Evolutionary conservation across 2,329 filamentous ascomycete species (phyloP), one percentile per base, ranked within the genome.

Genomic region (Fusarium vanettenii): DNA sequence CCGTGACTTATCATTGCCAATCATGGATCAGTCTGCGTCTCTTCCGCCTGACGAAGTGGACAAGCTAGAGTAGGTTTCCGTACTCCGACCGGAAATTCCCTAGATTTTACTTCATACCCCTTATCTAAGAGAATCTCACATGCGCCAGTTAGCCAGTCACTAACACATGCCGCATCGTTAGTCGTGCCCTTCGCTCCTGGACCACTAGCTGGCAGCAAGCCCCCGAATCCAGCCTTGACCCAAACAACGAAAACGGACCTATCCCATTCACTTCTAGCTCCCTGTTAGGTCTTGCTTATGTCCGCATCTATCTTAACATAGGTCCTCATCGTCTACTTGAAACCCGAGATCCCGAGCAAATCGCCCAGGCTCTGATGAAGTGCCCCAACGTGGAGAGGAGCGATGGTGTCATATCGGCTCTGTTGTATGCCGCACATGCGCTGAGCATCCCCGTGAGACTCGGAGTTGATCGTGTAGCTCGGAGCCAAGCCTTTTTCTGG

Each of bases 401-500:
- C 25, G 85, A 88, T 48, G 85, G 86, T 1, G 79, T 87, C 4
- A 83, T 87, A 5, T 83, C 85, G 0, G 88, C 89, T 0, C 81
- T 89, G 1, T 80, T 90, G 0, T 89, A 90, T 70, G 85, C 87
- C 1, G 86, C 87, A 0, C 88, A 90, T 55, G 87, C 87, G 9
- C 81, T 90, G 0, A 89, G 88, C 57, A 89, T 89, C 0, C 89
- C 89, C 0, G 88, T 90, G 6, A 81, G 88, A 25, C 76, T 90
- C 0, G 89, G 89, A 0, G 86, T 90, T 18, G 87, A 89, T 61
- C 85, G 86, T 16, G 88, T 90, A 1, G 87, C 87, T 0, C 82
- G 86, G 18, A 90, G 87, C 18, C 88, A 90, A 60, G 87, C 88
- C 0, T 88, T 89, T 52, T 87, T 89, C 57, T 90, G 88, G 88